Base-by-base conservation (phyloP, 192 early-diverging fungal genomes). In the Mortierella claussenii region DNA sequence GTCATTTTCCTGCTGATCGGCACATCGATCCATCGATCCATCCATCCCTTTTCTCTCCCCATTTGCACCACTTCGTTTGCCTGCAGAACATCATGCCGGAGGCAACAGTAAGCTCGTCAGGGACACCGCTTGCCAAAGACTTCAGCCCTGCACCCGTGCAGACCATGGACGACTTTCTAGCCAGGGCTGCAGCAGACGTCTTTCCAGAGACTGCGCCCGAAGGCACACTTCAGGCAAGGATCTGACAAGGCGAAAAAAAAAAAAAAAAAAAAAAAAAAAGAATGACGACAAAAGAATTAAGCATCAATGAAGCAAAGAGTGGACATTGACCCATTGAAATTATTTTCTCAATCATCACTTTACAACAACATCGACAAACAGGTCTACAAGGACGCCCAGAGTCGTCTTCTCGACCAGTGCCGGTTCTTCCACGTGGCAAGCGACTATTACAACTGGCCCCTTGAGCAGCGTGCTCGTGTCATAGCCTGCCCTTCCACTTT, bases 401-500 rank as follows among this genome's bases (percentile, higher is more conserved):
- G 27, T 9, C 64, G 65, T 5, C 55, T 80, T 18, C 57, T 59
- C n/a, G n/a, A 48, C 17, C 55, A 79, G 31, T 63, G 80, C 37
- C 83, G 89, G 7, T 88, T 93, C 65, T 90, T 87, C 75, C 83
- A 89, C 42, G 95, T 96, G 8, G 87, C 89, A 33, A 60, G 81
- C 17, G 83, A 88, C 75, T 96, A 94, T 58, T 96, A 96, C 80
- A 66, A 80, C 3, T 96, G 95, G 95, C 78, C 87, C 21, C 70
- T 91, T 6, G 81, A 91, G 58, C 79, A 87, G 26, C 87, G 95
- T 33, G 92, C 91, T 60, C 88, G 84, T 52, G 83, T 87, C 23
- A 48, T 69, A 80, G 36, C 49, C 1, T 93, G 89, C 6, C 95
- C 95, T 5, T 90, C 90, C 12, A 79, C 83, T 7, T 82, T 80